These are phyloP conservation scores for Solanum infundibuliforme DNA, from an alignment of 257 asterid genomes.

Conservation along the genomic window DNA sequence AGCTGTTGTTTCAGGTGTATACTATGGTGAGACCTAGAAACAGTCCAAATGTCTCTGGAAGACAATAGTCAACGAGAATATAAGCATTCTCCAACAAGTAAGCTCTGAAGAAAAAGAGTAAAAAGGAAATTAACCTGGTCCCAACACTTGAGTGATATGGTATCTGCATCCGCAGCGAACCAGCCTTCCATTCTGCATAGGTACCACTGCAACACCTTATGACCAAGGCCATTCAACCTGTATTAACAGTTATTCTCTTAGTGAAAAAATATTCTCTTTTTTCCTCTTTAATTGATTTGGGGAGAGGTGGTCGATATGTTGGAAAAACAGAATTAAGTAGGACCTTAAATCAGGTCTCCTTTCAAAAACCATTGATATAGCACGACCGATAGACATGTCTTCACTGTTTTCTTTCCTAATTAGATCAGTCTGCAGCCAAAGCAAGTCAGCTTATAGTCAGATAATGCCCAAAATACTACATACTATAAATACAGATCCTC, in stretches of 20 bases:
- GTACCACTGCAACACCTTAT: constrained; percentile 91
- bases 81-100: neutral
- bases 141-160: constrained; percentile 89
- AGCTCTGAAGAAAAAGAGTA: neutral
- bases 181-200: constrained; percentile 97
- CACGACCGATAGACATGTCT: constrained; percentile 78
- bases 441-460: neutral
- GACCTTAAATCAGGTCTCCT: constrained; percentile 91
- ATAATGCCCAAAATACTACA: neutral
- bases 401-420: constrained; percentile 59
- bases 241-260: neutral
- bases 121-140: constrained; percentile 54
- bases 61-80: neutral
- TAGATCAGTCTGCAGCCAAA: constrained; percentile 46
- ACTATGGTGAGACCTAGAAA: neutral
- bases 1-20: neutral
- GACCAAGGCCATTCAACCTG: constrained; percentile 73
- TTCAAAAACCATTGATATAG: constrained; percentile 69
- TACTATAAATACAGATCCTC: neutral
- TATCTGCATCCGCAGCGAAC: constrained; percentile 98
- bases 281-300: neutral
- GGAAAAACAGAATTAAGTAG: neutral
- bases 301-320: neutral
- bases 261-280: neutral
- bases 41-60: neutral